These are phyloP conservation scores for Heliosperma pusillum DNA, from an alignment of 148 eudicot genomes.

Conservation along the genomic window DNA sequence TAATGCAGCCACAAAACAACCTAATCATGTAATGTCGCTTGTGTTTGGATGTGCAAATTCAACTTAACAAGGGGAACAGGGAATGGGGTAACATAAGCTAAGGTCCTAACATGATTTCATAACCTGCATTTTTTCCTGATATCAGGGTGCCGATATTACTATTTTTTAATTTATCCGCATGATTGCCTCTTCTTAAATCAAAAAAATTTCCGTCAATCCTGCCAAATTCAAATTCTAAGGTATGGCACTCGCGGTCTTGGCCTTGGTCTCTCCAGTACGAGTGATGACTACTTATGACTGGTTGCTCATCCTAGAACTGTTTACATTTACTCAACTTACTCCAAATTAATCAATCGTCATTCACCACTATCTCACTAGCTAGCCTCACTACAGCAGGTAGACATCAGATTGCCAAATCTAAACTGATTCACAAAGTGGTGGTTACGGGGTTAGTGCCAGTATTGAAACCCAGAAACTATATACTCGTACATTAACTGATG, in stretches of 20 bases:
- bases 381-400: neutral
- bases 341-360: neutral
- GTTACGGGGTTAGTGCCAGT: neutral
- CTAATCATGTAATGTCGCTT: neutral
- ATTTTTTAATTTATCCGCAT: neutral
- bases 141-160: neutral
- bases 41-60: neutral
- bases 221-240: too few relatives aligned
- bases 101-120: neutral
- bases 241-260: neutral
- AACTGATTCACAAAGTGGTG: neutral
- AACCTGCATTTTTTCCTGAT: neutral
- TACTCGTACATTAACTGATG: neutral
- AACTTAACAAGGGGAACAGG: neutral
- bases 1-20: neutral
- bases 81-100: neutral
- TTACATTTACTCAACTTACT: too few relatives aligned
- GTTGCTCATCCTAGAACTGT: neutral
- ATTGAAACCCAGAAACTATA: neutral
- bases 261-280: neutral
- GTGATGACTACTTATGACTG: neutral
- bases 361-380: neutral
- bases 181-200: too few relatives aligned
- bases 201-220: too few relatives aligned
- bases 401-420: neutral